Evolutionary conservation across 2,329 filamentous ascomycete genomes (phyloP).

Genomic region (Elsinoe perseae): DNA sequence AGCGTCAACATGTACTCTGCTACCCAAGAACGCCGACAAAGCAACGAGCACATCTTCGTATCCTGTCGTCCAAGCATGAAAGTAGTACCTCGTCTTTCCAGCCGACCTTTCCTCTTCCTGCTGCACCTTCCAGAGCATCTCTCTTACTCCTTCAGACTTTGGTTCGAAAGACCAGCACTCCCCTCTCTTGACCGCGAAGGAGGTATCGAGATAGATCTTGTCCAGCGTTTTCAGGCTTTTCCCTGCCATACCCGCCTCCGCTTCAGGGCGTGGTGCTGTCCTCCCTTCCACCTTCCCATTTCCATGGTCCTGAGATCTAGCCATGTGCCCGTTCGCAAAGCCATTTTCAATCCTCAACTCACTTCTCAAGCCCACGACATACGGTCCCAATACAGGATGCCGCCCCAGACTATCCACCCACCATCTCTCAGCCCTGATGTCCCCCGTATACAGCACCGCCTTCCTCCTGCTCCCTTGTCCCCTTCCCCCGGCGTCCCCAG

Average conservation of each 20-base stretch:
- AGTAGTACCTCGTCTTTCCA: conserved; percentile 52
- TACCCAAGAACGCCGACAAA: conserved; percentile 60
- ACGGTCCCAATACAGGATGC: conserved; percentile 68
- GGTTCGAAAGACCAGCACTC: conserved; percentile 48
- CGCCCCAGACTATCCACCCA: conserved; percentile 68
- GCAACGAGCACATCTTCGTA: conserved; percentile 91
- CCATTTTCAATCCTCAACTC: not conserved
- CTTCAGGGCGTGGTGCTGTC: too few relatives aligned
- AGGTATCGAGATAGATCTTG: conserved; percentile 84
- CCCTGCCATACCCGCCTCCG: too few relatives aligned
- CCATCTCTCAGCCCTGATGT: conserved; percentile 79
- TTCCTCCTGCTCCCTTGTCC: conserved; percentile 45
- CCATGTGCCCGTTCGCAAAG: conserved; percentile 33
- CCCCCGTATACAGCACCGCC: conserved; percentile 79
- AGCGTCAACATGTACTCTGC: conserved; percentile 70
- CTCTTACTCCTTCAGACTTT: conserved; percentile 66
- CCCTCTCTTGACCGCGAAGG: conserved; percentile 52
- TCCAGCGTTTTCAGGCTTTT: conserved; percentile 54
- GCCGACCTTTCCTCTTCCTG: conserved; percentile 43
- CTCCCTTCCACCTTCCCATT: too few relatives aligned
- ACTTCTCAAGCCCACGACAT: conserved; percentile 40
- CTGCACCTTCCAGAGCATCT: conserved; percentile 61
- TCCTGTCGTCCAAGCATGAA: conserved; percentile 85
- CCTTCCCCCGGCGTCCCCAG: not conserved
- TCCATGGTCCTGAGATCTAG: too few relatives aligned